Evolutionary conservation across 2,329 filamentous ascomycete genomes (phyloP).

Genomic region (Phoma sp.): DNA sequence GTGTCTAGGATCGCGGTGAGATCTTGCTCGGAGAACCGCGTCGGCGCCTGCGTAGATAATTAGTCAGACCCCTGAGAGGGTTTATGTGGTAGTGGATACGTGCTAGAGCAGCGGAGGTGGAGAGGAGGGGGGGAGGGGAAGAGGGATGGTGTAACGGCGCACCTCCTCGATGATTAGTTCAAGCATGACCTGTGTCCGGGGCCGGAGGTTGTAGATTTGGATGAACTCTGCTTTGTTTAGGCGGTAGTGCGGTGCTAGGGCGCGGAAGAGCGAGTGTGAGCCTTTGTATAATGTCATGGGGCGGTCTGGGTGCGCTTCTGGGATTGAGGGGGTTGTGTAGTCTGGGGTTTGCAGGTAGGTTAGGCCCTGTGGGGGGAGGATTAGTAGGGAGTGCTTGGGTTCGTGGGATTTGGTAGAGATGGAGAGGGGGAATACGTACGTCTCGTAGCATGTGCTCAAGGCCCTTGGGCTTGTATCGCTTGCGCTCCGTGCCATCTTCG

Average conservation of each 20-base stretch:
- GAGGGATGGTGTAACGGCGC: not conserved
- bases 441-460: constrained; percentile 68
- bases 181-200: constrained; percentile 39
- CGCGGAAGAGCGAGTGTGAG: constrained; percentile 39
- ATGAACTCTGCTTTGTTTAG: constrained; percentile 49
- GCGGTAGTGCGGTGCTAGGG: constrained; percentile 35
- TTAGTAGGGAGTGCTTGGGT: not conserved
- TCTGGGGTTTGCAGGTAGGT: constrained; percentile 50
- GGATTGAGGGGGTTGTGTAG: constrained; percentile 26
- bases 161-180: constrained; percentile 48
- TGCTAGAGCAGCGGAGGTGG: too few species aligned
- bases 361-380: constrained; percentile 51
- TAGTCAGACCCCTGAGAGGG: too few species aligned
- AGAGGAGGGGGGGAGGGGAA: too few species aligned
- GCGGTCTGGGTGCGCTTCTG: constrained; percentile 27
- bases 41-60: constrained; percentile 14
- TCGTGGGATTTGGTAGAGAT: too few species aligned
- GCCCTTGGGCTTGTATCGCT: constrained; percentile 55
- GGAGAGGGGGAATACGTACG: constrained; percentile 51
- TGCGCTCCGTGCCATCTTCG: constrained; percentile 36
- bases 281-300: constrained; percentile 47
- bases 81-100: too few species aligned
- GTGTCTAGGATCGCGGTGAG: constrained; percentile 37
- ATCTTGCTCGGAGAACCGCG: constrained; percentile 40
- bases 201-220: constrained; percentile 47